Evolutionary conservation across 768 basidiomycete genomes (phyloP).

Genomic region (Lepiota brunneoincarnata): DNA sequence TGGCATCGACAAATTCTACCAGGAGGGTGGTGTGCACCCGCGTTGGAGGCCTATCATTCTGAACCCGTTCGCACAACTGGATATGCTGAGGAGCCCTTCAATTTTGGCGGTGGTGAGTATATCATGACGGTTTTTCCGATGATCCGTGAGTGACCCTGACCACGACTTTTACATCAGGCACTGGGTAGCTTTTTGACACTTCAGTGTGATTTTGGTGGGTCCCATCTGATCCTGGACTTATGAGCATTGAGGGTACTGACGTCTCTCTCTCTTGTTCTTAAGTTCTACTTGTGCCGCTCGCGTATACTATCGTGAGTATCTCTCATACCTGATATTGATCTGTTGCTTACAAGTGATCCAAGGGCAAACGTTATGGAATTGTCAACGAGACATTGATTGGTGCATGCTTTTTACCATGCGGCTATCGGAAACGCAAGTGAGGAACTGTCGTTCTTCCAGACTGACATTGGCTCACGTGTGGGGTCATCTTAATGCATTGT

Average conservation of each 20-base stretch:
- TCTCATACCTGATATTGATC: neutral
- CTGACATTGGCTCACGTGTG: neutral
- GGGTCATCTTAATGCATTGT: neutral
- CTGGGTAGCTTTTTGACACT: conserved; percentile 25
- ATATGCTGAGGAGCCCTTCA: conserved; percentile 53
- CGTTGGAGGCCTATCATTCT: conserved; percentile 36
- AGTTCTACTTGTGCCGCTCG: conserved; percentile 61
- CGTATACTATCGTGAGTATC: conserved; percentile 60
- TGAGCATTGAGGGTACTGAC: neutral
- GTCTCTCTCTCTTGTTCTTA: neutral
- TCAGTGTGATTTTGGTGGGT: conserved; percentile 37
- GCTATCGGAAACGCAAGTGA: conserved; percentile 57
- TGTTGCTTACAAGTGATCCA: neutral
- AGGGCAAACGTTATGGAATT: conserved; percentile 61
- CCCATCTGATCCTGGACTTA: neutral
- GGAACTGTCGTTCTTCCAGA: conserved; percentile 19
- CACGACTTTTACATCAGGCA: neutral
- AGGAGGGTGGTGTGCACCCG: conserved; percentile 17
- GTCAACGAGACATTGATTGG: conserved; percentile 57
- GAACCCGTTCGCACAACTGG: conserved; percentile 52
- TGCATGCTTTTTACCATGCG: conserved; percentile 56
- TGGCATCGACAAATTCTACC: conserved; percentile 45
- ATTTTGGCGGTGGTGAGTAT: conserved; percentile 45
- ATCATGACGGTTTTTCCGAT: neutral
- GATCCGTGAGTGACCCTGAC: conserved; percentile 8